These are phyloP conservation scores for Salix udensis DNA, from an alignment of 345 rosid species.

Conservation along the genomic window DNA sequence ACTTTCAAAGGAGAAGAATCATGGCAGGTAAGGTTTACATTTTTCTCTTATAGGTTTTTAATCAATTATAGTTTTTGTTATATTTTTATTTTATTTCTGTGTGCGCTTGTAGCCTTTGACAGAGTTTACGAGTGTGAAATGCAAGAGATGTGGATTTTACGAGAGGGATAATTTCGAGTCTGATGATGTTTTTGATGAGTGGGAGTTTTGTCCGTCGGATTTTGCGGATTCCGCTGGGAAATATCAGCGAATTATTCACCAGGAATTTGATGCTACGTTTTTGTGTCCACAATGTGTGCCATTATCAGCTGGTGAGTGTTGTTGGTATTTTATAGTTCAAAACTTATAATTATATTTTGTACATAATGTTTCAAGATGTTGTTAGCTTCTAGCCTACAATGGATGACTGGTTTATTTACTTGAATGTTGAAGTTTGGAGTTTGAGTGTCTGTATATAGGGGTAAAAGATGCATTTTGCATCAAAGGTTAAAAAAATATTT, in stretches of 20 bases:
- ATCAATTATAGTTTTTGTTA: no score
- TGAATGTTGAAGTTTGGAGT: neutral
- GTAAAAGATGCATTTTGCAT: no score
- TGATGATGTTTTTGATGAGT: conserved; percentile 73
- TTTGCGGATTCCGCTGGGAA: conserved; percentile 52
- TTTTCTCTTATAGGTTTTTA: neutral
- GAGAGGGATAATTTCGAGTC: conserved; percentile 50
- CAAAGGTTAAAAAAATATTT: no score
- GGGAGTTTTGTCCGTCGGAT: conserved; percentile 89
- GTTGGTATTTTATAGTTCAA: neutral
- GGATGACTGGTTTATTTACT: neutral
- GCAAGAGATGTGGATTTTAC: conserved; percentile 94
- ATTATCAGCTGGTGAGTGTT: conserved; percentile 38
- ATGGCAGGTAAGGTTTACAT: conserved; percentile 16
- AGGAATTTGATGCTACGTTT: conserved; percentile 67
- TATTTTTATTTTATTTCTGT: neutral
- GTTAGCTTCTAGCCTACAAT: no score
- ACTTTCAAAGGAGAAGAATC: conserved; percentile 30
- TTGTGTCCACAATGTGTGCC: conserved; percentile 52
- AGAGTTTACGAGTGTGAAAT: conserved; percentile 49
- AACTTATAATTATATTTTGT: no score
- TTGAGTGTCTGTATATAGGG: no score
- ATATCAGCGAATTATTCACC: conserved; percentile 39
- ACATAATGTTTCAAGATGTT: no score
- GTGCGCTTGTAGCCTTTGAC: conserved; percentile 57